Conservation (phyloP, 495 filamentous ascomycete genomes). For the Podospora conica region DNA sequence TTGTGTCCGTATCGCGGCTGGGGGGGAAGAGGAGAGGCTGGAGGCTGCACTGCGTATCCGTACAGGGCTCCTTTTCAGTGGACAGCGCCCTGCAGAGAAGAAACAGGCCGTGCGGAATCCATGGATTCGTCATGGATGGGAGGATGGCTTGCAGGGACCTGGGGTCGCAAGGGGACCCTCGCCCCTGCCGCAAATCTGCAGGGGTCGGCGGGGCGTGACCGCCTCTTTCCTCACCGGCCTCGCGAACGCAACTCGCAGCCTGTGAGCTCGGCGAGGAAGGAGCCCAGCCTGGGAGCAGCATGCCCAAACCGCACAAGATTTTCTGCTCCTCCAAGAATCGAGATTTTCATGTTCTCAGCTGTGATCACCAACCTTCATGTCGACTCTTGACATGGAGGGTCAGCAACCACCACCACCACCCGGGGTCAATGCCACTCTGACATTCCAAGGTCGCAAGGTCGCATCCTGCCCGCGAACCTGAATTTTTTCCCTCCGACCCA, state of each 20-base stretch:
- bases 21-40: too few species aligned
- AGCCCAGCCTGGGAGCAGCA: not conserved
- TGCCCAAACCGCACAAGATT: too few species aligned
- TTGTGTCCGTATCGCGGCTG: not conserved
- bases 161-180: not conserved
- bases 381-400: too few species aligned
- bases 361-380: too few species aligned
- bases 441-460: too few species aligned
- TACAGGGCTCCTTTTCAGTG: not conserved
- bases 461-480: not conserved
- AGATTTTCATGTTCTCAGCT: too few species aligned
- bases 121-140: not conserved
- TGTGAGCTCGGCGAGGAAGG: not conserved
- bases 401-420: not conserved
- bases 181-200: slow-evolving; percentile 15
- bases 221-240: not conserved
- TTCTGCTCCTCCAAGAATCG: not conserved
- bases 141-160: not conserved
- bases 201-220: slow-evolving; percentile 6
- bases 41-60: not conserved
- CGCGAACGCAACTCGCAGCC: slow-evolving; percentile 1
- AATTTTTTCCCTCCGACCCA: not conserved
- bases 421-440: not conserved
- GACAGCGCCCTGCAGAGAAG: not conserved
- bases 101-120: not conserved